Evolutionary conservation across 306 rosid genomes (phyloP).

Genomic region (Cucurbita moschata): DNA sequence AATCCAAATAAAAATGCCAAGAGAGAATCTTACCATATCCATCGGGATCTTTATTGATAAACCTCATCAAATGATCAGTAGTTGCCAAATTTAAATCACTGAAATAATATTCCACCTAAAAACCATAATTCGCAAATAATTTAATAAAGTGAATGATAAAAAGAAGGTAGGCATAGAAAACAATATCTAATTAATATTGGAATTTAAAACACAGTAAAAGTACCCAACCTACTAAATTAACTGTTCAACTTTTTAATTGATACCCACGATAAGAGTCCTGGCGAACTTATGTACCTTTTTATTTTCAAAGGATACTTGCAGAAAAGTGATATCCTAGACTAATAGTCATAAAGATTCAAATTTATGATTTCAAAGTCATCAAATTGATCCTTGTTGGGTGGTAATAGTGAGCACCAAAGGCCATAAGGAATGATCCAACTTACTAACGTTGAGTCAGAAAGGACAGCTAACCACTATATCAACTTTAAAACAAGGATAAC

Average conservation of each 20-base stretch:
- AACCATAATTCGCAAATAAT: constrained; percentile 6
- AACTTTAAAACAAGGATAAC: background rate
- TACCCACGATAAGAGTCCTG: background rate
- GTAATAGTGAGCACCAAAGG: background rate
- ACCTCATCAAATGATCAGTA: constrained; percentile 94
- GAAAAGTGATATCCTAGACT: background rate
- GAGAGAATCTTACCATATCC: constrained; percentile 59
- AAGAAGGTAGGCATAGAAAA: background rate
- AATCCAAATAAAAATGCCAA: constrained; percentile 5
- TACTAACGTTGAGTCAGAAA: background rate
- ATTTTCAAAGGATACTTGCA: background rate
- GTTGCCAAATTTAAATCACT: constrained; percentile 94
- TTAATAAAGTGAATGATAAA: background rate
- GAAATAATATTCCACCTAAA: constrained; percentile 98
- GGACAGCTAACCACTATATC: background rate
- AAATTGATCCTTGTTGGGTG: background rate
- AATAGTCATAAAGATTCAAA: background rate
- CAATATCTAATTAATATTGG: background rate
- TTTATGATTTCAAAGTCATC: background rate
- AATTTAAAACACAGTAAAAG: background rate
- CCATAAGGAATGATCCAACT: background rate
- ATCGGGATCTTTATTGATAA: constrained; percentile 81
- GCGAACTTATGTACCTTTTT: background rate
- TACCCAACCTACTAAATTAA: background rate
- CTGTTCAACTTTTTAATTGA: background rate